Evolutionary conservation across 192 early-diverging fungal genomes (phyloP).

Genomic region (Martensiomyces pterosporus): DNA sequence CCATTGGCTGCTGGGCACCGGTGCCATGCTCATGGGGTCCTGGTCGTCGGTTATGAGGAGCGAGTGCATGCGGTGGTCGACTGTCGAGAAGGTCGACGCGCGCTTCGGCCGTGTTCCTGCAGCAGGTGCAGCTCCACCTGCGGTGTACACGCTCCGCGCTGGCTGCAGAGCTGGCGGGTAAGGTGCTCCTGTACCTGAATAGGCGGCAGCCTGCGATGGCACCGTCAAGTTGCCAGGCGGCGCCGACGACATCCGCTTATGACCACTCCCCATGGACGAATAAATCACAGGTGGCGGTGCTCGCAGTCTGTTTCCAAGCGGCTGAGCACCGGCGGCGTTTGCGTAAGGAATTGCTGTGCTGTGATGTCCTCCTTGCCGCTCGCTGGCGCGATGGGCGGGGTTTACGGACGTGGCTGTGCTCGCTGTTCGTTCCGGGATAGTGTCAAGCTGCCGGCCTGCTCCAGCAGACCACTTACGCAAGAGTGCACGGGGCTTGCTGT

Average conservation of each 20-base stretch:
- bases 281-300: slow-evolving; percentile 1
- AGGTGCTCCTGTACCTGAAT: too few species aligned
- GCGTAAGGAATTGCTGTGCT: too few species aligned
- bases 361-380: too few species aligned
- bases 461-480: background rate
- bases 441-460: background rate
- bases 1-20: too few species aligned
- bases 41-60: slow-evolving; percentile 1
- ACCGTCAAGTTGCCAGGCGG: background rate
- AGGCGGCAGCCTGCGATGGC: background rate
- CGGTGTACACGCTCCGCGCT: too few species aligned
- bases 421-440: background rate
- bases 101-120: slow-evolving; percentile 12
- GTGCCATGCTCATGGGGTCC: too few species aligned
- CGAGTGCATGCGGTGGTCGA: slow-evolving; percentile 4
- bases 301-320: too few species aligned
- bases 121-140: too few species aligned
- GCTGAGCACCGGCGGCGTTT: too few species aligned
- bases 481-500: background rate
- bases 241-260: slow-evolving; percentile 6
- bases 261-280: background rate
- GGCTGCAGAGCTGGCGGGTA: background rate
- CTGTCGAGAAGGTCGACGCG: slow-evolving; percentile 25
- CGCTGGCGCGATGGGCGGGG: too few species aligned
- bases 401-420: too few species aligned